A percentile compares a stretch with the other conserved stretches of the same genome.
Conservation (phyloP, 2,329 filamentous ascomycete genomes). For the Drechslerella dactyloides region DNA sequence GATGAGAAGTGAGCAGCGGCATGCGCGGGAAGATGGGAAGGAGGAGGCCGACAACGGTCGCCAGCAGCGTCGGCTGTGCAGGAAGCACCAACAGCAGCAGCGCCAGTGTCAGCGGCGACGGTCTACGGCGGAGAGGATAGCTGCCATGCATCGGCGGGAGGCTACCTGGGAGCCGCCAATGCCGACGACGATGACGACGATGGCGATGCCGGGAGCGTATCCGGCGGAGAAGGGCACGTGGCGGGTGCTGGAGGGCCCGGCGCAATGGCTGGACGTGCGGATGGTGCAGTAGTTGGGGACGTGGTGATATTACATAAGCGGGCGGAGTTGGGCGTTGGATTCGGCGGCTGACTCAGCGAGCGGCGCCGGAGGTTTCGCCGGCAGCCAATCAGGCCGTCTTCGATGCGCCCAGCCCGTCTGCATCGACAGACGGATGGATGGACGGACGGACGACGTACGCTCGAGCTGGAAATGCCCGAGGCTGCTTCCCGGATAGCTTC, state of each 20-base stretch:
- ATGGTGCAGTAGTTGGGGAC: not conserved
- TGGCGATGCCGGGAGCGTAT: not conserved
- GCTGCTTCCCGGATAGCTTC: no score
- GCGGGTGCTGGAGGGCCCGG: conserved; percentile 9
- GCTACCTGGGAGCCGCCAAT: not conserved
- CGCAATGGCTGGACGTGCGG: conserved; percentile 18
- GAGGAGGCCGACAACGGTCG: not conserved
- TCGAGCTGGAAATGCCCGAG: no score
- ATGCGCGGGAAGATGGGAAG: not conserved
- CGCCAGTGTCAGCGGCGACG: not conserved
- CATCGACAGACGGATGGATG: no score
- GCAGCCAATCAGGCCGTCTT: no score
- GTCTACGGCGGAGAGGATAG: conserved; percentile 1
- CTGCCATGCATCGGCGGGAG: no score
- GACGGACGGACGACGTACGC: no score
- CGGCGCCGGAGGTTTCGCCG: no score
- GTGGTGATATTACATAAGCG: not conserved
- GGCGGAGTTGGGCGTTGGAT: no score
- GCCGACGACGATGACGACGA: not conserved
- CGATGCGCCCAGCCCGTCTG: no score
- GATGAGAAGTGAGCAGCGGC: not conserved
- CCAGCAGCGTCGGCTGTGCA: conserved; percentile 1
- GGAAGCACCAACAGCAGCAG: conserved; percentile 27
- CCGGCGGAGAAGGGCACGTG: conserved; percentile 6
- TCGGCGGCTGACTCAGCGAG: no score